Evolutionary conservation across 257 asterid species (phyloP).

Genomic region (Sherardia arvensis): DNA sequence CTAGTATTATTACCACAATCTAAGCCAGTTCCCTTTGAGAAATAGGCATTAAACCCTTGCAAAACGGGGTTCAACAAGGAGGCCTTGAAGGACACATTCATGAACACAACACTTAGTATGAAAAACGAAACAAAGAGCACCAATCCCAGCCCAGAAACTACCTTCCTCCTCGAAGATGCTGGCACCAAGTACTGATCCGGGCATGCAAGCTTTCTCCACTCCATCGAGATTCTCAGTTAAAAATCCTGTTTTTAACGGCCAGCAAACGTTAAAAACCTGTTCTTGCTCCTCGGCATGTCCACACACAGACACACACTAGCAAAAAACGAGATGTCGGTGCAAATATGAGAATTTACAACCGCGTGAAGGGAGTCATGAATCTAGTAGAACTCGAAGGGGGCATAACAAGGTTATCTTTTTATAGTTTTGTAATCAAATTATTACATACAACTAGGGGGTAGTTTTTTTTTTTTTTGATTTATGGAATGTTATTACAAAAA

Average conservation of each 20-base stretch:
- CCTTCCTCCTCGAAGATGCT: constrained; percentile 46
- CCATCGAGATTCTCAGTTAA: constrained; percentile 30
- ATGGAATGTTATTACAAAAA: not conserved
- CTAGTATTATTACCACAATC: constrained; percentile 9
- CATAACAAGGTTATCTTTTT: not conserved
- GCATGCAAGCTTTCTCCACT: constrained; percentile 42
- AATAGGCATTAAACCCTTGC: constrained; percentile 24
- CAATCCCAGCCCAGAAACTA: constrained; percentile 50
- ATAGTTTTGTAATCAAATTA: no score
- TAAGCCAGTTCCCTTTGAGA: not conserved
- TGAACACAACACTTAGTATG: constrained; percentile 33
- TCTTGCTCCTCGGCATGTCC: not conserved
- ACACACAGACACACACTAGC: not conserved
- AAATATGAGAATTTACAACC: constrained; percentile 17
- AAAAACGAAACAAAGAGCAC: constrained; percentile 39
- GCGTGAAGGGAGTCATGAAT: not conserved
- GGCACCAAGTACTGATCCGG: constrained; percentile 39
- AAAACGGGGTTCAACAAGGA: constrained; percentile 44
- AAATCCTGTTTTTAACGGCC: not conserved
- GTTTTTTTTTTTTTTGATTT: no score
- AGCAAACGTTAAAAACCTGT: not conserved
- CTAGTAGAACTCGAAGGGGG: not conserved
- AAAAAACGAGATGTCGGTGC: not conserved
- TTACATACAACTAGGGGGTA: no score
- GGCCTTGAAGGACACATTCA: constrained; percentile 38